Evolutionary conservation across 2,329 filamentous ascomycete species (phyloP), one percentile per base, ranked within the genome.

Genomic region (Cladosporium sp.): DNA sequence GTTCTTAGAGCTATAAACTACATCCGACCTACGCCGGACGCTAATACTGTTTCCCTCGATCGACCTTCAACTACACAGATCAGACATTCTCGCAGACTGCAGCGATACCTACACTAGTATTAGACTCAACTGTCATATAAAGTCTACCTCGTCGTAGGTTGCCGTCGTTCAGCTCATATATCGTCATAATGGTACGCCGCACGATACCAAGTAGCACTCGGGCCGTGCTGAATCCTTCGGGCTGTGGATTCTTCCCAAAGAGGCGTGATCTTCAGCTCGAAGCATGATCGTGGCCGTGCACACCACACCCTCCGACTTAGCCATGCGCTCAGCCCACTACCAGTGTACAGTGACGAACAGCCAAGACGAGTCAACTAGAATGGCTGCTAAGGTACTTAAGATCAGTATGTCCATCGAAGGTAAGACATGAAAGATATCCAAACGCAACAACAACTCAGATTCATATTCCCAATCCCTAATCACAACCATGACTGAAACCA

Each of bases 141-240:
- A 30, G 28, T 30, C 28, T 30, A 30, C 28, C 28, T 30, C 28
- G 28, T 30, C 28, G 28, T 30, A 30, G 28, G 28, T 30, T 30
- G n/a, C n/a, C n/a, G 4, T 47, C n/a, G n/a, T 5, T 47, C n/a
- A 12, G n/a, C 41, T 21, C n/a, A 21, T 47, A 12, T n/a, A 2
- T n/a, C 18, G 2, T 47, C n/a, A 15, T 54, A 15, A 4, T 32
- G 30, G 28, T 34, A 32, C 52, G 30, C 52, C 52, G 34, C n/a
- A 18, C 28, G n/a, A 55, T 15, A 32, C 28, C 28, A 2, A 34
- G 34, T 18, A 8, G 28, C 28, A 14, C 15, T 47, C 41, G 32
- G 28, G 28, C 49, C 28, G 52, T 34, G 52, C 47, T 32, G 32
- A 54, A 63, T 63, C 60, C 60, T 63, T 52, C 60, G 60, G 26